Evolutionary conservation across 352 stramenopile genomes (phyloP), one percentile per base, ranked within the genome.

Genomic region (Peronospora belbahrii): DNA sequence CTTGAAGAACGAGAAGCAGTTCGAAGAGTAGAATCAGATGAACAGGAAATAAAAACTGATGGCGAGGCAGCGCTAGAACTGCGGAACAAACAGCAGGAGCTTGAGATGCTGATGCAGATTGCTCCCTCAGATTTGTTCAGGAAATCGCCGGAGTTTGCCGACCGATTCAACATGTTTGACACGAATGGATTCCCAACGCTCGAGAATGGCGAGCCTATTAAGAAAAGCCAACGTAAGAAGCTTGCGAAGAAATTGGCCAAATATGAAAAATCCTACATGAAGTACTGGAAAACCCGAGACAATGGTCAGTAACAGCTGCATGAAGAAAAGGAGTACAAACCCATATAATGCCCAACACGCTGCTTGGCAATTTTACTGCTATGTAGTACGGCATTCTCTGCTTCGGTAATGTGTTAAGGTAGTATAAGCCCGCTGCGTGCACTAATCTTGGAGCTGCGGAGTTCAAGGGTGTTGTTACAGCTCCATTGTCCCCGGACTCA

Each of bases 171-270:
- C 2, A 47, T 47, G 6, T 88, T 84, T 45, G 75, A 86, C 24
- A 59, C 56, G 6, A 41, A 81, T 27, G 74, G 74, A 7, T 60
- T 88, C 6, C 80, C 80, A 0, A 76, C 62, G 9, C 55, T 78
- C 13, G 74, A 82, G 17, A 54, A 63, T 24, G 34, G 56, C n/a
- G 55, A 72, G 24, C 38, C 46, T 14, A 38, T 89, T 18, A 74
- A 61, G 15, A 89, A 92, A 36, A 85, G 62, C 9, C 73, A 84
- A 60, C 56, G 61, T 37, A 92, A 92, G 48, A 92, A 92, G 45
- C 61, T 92, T 4, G 13, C 55, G 0, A 91, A 91, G 59, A 82
- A 79, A 40, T 43, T 74, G 8, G 68, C 78, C 6, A 91, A 88
- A 39, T 73, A 91, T 43, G 55, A 61, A 18, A 84, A 84, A 42